phyloP scores from a whole-genome alignment of 805 yeast genomes.

The Millerago galiae region DNA sequence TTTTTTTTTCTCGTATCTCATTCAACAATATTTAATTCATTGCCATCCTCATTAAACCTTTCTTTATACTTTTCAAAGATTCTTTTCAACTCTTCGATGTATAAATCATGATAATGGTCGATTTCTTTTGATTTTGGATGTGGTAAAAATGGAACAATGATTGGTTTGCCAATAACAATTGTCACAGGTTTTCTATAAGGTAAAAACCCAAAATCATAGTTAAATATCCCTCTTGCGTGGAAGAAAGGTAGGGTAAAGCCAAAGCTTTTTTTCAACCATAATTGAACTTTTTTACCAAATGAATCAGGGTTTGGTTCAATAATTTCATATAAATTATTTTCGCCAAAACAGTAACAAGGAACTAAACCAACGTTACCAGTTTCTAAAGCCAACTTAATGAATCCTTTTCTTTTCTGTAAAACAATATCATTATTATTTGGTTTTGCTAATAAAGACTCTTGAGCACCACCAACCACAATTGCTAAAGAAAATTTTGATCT shows the following conservation, averaged over 20 bases:
- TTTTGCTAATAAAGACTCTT: conserved; percentile 69
- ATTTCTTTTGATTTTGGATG: conserved; percentile 44
- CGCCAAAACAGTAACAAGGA: conserved; percentile 90
- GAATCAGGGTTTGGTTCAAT: conserved; percentile 39
- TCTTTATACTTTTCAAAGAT: conserved; percentile 64
- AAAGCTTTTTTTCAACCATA: conserved; percentile 59
- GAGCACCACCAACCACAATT: conserved; percentile 94
- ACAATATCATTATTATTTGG: conserved; percentile 62
- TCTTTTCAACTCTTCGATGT: conserved; percentile 54
- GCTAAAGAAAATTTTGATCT: conserved; percentile 67
- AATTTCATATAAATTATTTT: conserved; percentile 57
- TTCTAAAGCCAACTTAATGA: conserved; percentile 78
- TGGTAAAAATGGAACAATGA: conserved; percentile 44
- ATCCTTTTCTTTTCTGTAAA: conserved; percentile 75
- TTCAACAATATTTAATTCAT: conserved; percentile 19
- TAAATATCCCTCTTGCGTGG: conserved; percentile 87
- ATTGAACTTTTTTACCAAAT: conserved; percentile 51
- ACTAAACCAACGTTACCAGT: conserved; percentile 74
- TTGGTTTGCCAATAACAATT: conserved; percentile 69
- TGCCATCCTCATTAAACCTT: conserved; percentile 29
- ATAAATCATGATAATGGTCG: conserved; percentile 65
- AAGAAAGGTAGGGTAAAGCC: conserved; percentile 90
- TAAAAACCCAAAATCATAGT: conserved; percentile 84
- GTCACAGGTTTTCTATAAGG: conserved; percentile 81
- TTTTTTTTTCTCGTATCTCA: neutral